Evolutionary conservation across 2,329 filamentous ascomycete genomes (phyloP).

Genomic region (Botrytis fabae): DNA sequence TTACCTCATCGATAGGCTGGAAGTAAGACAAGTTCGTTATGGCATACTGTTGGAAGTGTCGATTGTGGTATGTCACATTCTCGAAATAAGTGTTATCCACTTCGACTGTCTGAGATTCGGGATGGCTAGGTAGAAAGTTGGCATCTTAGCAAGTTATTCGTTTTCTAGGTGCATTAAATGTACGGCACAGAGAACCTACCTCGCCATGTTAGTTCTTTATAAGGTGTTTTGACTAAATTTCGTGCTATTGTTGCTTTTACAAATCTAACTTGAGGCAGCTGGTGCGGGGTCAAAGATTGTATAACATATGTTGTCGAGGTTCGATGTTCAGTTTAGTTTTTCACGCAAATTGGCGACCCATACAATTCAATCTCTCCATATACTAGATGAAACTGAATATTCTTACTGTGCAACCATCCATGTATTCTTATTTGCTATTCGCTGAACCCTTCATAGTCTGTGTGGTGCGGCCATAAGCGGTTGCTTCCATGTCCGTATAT

Average conservation of each 20-base stretch:
- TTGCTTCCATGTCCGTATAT: neutral
- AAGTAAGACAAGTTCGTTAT: slow-evolving; percentile 66
- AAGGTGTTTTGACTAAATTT: neutral
- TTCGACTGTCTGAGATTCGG: slow-evolving; percentile 36
- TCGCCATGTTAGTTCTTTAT: slow-evolving; percentile 1
- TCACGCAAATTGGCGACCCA: slow-evolving; percentile 7
- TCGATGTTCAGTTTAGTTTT: neutral
- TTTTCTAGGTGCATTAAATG: neutral
- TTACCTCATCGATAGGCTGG: slow-evolving; percentile 70
- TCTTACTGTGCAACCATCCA: neutral
- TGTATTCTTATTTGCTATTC: slow-evolving; percentile 1
- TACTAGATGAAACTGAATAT: neutral
- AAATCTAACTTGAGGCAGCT: neutral
- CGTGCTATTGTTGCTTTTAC: neutral
- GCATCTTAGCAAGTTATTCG: slow-evolving; percentile 9
- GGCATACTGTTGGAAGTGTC: slow-evolving; percentile 67
- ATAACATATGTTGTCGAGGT: slow-evolving; percentile 1
- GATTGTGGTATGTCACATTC: slow-evolving; percentile 59
- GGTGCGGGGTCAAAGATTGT: neutral
- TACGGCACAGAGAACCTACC: neutral
- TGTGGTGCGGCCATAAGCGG: neutral
- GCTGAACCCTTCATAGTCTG: neutral
- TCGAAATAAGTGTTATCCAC: slow-evolving; percentile 61
- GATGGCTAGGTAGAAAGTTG: slow-evolving; percentile 11
- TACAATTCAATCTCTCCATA: neutral